A percentile compares a stretch with the other conserved stretches of the same genome.
phyloP scores from a whole-genome alignment of 768 basidiomycete species.

The Harrya chromipes region DNA sequence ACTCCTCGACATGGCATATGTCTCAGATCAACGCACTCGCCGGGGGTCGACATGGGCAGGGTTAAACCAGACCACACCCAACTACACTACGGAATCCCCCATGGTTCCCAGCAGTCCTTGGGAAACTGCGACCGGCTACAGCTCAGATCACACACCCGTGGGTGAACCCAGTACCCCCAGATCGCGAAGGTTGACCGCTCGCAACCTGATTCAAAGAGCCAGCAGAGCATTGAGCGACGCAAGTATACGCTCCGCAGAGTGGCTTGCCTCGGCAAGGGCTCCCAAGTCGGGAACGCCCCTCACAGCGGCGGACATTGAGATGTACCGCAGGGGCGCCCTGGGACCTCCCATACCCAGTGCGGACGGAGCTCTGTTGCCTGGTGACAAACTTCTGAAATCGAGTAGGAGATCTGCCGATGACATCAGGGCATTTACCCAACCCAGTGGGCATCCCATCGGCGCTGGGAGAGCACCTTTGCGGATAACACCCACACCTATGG shows the following conservation, averaged over 20 bases:
- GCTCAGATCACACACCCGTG: background rate
- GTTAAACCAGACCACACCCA: constrained; percentile 7
- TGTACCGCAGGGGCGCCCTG: constrained; percentile 21
- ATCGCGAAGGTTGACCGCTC: constrained; percentile 13
- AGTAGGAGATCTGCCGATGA: constrained; percentile 8
- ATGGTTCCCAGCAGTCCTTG: constrained; percentile 6
- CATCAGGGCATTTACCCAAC: background rate
- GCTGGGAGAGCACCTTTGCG: constrained; percentile 38
- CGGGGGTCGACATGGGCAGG: constrained; percentile 24
- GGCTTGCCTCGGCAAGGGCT: constrained; percentile 25
- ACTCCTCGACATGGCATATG: constrained; percentile 16
- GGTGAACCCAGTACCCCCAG: constrained; percentile 7
- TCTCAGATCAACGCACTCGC: constrained; percentile 6
- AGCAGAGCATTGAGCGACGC: constrained; percentile 24
- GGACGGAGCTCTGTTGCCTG: background rate
- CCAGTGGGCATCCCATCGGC: constrained; percentile 13
- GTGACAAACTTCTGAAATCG: background rate
- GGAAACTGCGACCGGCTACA: constrained; percentile 1
- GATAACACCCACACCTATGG: constrained; percentile 34
- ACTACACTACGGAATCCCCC: constrained; percentile 2
- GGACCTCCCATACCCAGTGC: constrained; percentile 1
- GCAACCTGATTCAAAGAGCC: constrained; percentile 17
- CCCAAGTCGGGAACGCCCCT: constrained; percentile 11
- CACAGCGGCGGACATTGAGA: constrained; percentile 23
- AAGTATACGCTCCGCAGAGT: constrained; percentile 32